Percentiles rank a stretch among this genome's conserved stretches.
phyloP scores from a whole-genome alignment of 1,139 yeast genomes.

The Yamadazyma kanchanaburiensis region DNA sequence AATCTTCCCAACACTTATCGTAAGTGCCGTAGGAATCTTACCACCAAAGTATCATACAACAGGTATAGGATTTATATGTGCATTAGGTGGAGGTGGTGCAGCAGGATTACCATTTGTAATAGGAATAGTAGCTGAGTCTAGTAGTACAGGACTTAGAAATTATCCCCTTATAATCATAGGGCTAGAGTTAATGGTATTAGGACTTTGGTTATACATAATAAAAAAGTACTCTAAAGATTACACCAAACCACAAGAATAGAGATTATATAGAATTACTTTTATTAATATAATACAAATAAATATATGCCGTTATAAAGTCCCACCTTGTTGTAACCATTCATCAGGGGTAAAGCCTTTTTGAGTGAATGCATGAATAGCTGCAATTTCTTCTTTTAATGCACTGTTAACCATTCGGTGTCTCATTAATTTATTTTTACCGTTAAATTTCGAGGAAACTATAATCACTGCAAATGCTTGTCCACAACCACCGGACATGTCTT shows the following conservation, averaged over 20 bases:
- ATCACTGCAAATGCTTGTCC: constrained; percentile 86
- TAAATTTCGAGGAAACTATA: constrained; percentile 69
- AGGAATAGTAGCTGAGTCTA: constrained; percentile 47
- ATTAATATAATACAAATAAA: not conserved
- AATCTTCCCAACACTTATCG: constrained; percentile 71
- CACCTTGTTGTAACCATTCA: constrained; percentile 60
- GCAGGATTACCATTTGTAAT: constrained; percentile 66
- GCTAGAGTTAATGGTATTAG: constrained; percentile 22
- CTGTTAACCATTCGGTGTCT: constrained; percentile 84
- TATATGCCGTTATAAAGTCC: constrained; percentile 10
- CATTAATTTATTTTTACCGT: constrained; percentile 79
- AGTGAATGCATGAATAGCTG: constrained; percentile 88
- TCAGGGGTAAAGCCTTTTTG: constrained; percentile 78
- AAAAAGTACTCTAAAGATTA: constrained; percentile 16
- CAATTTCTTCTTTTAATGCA: constrained; percentile 77
- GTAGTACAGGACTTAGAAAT: constrained; percentile 27
- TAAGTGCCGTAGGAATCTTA: constrained; percentile 58
- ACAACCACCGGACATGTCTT: constrained; percentile 79
- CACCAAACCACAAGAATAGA: constrained; percentile 5
- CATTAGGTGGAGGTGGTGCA: constrained; percentile 74
- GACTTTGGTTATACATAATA: constrained; percentile 27
- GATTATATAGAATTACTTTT: not conserved
- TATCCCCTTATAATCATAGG: constrained; percentile 32
- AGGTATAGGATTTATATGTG: constrained; percentile 74
- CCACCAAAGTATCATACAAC: constrained; percentile 62